phyloP scores from a whole-genome alignment of 208 protist genomes.

The Novymonas esmeraldas region DNA sequence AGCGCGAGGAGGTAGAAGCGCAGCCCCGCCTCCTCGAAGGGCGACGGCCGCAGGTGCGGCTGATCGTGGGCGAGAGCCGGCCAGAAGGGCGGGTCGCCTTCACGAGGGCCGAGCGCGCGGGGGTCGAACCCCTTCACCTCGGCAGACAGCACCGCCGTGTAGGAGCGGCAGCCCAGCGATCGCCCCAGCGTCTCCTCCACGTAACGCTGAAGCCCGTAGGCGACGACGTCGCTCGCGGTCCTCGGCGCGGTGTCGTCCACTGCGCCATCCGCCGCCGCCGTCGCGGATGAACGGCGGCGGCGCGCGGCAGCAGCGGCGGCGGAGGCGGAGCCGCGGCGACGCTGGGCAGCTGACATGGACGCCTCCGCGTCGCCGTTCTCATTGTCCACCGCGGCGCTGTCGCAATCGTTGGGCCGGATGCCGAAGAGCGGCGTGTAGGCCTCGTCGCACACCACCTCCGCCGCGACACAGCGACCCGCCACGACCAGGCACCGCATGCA shows the following conservation, averaged over 20 bases:
- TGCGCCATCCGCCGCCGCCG: background rate
- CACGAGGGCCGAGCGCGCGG: slow-evolving; percentile 20
- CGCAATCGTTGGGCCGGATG: slow-evolving; percentile 24
- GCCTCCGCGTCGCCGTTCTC: background rate
- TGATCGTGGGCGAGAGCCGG: slow-evolving; percentile 10
- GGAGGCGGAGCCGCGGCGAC: slow-evolving; percentile 2
- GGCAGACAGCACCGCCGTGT: slow-evolving; percentile 49
- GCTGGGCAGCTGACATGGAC: slow-evolving; percentile 1
- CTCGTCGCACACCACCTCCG: slow-evolving; percentile 56
- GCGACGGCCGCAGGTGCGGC: slow-evolving; percentile 14
- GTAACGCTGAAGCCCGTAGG: slow-evolving; percentile 43
- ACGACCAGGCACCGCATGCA: slow-evolving; percentile 55
- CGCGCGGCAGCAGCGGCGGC: slow-evolving; percentile 12
- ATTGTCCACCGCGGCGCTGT: background rate
- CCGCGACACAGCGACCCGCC: slow-evolving; percentile 55
- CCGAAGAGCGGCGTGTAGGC: slow-evolving; percentile 41
- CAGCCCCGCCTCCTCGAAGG: slow-evolving; percentile 32
- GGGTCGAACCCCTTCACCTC: slow-evolving; percentile 47
- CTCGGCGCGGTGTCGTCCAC: background rate
- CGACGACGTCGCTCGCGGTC: slow-evolving; percentile 35
- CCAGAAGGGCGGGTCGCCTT: slow-evolving; percentile 30
- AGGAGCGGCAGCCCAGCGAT: slow-evolving; percentile 42
- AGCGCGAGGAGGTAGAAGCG: slow-evolving; percentile 60
- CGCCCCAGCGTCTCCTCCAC: slow-evolving; percentile 34
- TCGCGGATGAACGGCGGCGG: background rate